A percentile compares a stretch with the other conserved stretches of the same genome.
Conservation (phyloP, 2,329 filamentous ascomycete genomes). For the Byssochlamys sp. region DNA sequence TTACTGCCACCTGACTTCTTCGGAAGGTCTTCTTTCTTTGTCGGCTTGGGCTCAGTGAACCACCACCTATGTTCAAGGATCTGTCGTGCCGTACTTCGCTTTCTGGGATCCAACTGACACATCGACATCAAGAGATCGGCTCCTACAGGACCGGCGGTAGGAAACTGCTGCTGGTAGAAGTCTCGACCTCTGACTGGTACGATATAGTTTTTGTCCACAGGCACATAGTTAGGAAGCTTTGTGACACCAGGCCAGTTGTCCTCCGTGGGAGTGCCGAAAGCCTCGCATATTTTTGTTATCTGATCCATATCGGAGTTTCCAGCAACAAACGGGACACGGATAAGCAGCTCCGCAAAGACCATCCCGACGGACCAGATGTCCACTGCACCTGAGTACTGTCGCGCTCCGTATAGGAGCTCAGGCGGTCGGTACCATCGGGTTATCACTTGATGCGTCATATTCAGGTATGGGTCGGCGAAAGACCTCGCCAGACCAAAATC, state of each 20-base stretch:
- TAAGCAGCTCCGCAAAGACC: slow-evolving; percentile 83
- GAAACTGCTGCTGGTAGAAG: slow-evolving; percentile 67
- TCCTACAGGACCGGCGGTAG: slow-evolving; percentile 68
- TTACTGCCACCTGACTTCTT: slow-evolving; percentile 62
- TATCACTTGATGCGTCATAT: slow-evolving; percentile 91
- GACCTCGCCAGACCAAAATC: slow-evolving; percentile 91
- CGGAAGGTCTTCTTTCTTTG: slow-evolving; percentile 70
- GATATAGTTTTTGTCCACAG: slow-evolving; percentile 49
- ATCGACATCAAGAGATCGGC: slow-evolving; percentile 83
- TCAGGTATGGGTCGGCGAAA: slow-evolving; percentile 77
- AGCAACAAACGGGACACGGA: slow-evolving; percentile 72
- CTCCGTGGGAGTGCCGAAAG: slow-evolving; percentile 82
- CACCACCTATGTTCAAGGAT: slow-evolving; percentile 81
- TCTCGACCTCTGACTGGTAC: slow-evolving; percentile 54
- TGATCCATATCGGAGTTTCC: slow-evolving; percentile 80
- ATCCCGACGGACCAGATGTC: slow-evolving; percentile 90
- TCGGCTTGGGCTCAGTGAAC: slow-evolving; percentile 72
- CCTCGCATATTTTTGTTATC: slow-evolving; percentile 70
- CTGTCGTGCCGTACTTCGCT: slow-evolving; percentile 65
- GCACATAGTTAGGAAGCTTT: slow-evolving; percentile 69
- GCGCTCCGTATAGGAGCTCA: slow-evolving; percentile 82
- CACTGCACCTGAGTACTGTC: slow-evolving; percentile 79
- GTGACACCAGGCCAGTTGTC: slow-evolving; percentile 91
- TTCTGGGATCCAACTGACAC: slow-evolving; percentile 74
- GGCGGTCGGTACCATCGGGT: slow-evolving; percentile 94